Base-by-base conservation (phyloP, 495 filamentous ascomycete species). In the Tuber borchii region DNA sequence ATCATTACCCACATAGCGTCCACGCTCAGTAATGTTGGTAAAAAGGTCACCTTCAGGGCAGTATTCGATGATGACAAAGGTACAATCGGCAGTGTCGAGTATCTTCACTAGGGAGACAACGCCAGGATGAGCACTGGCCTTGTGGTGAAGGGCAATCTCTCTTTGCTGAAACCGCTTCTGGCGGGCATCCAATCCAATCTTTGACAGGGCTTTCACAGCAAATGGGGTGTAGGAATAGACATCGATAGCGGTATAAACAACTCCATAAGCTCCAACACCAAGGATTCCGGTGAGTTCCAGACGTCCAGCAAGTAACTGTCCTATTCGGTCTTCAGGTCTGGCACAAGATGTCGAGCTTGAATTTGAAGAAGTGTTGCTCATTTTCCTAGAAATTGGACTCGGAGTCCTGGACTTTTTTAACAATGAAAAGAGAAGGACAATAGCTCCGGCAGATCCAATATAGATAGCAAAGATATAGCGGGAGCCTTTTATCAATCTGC, bases 11-110 rank as follows among this genome's bases (percentile, higher is more conserved):
- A 97, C 90, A 85, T 95, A 99, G 81, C 92, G 91, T 78, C 93
- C 92, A 81, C 92, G 89, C 84, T 99, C 95, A 73, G 96, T 98
- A 84, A 99, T 99, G 83, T 93, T 97, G 81, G 91, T 91, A 85
- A 99, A 99, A 73, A 99, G 86, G 85, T 99, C 95, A 78, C 95
- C 95, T 84, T 99, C 95, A 16, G 95, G 93, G 85, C 95, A 98
- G 84, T 92, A 98, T 84, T 99, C 95, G 84, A 99, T 89, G 72
- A 99, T 91, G 80, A 99, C 96, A 86, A 93, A 98, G 78, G 93
- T 97, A 87, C 94, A 97, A 84, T 98, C 94, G 73, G 88, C 86
- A 81, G 90, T 90, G 85, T 97, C 94, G 87, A 97, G 90, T 81
- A 99, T 97, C 87, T 94, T 93, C 71, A 93, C 87, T 85, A 99